phyloP scores from a whole-genome alignment of 495 filamentous ascomycete genomes.

The Hypoxylon lienhwacheense region DNA sequence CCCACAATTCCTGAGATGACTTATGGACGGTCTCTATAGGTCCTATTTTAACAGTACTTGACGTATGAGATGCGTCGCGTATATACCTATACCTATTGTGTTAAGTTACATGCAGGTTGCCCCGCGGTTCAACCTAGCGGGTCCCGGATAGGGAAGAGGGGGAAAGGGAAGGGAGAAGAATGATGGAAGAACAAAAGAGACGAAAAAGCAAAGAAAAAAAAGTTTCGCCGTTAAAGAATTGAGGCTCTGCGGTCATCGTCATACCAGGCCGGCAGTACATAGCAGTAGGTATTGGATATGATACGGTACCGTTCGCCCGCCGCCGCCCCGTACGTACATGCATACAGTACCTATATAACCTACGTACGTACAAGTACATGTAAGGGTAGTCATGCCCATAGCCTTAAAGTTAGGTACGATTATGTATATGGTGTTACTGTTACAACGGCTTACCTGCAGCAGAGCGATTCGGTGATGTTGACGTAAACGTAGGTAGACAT shows the following conservation, averaged over 20 bases:
- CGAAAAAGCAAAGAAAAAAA: slow-evolving; percentile 11
- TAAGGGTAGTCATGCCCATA: too few species aligned
- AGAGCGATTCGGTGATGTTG: slow-evolving; percentile 22
- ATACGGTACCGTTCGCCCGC: slow-evolving; percentile 1
- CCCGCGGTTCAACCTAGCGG: slow-evolving; percentile 22
- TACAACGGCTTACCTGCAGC: slow-evolving; percentile 28
- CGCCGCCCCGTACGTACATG: too few species aligned
- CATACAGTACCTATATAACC: too few species aligned
- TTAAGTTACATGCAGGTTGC: too few species aligned
- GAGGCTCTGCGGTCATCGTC: slow-evolving; percentile 28
- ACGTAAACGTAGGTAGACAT: slow-evolving; percentile 15
- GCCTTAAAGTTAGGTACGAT: too few species aligned
- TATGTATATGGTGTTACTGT: too few species aligned
- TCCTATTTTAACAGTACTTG: too few species aligned
- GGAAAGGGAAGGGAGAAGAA: slow-evolving; percentile 6
- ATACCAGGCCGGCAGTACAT: background rate
- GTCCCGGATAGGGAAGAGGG: background rate
- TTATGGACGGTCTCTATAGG: slow-evolving; percentile 5
- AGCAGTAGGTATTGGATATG: background rate
- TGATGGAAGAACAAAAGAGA: slow-evolving; percentile 8
- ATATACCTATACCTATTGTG: too few species aligned
- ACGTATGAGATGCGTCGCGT: too few species aligned
- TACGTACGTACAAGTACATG: too few species aligned
- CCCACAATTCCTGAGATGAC: slow-evolving; percentile 14
- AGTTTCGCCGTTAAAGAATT: slow-evolving; percentile 7